Evolutionary conservation across 192 early-diverging fungal genomes (phyloP).

Genomic region (Coemansia aciculifera): DNA sequence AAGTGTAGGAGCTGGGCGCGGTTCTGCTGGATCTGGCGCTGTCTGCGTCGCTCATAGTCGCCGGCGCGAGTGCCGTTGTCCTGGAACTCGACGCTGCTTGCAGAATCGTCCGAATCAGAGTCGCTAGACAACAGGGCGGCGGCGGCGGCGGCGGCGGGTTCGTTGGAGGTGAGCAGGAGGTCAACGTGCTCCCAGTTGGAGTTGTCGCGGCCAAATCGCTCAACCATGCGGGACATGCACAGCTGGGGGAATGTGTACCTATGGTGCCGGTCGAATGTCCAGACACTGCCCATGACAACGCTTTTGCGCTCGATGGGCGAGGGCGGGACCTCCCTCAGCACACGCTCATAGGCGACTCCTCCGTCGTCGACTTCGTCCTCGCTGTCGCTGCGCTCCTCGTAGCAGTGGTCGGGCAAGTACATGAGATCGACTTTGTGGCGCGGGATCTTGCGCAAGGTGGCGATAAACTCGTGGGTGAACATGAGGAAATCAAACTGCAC

Average conservation of each 20-base stretch:
- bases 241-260: slow-evolving; percentile 62
- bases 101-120: slow-evolving; percentile 12
- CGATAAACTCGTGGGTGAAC: slow-evolving; percentile 93
- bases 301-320: slow-evolving; percentile 79
- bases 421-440: slow-evolving; percentile 55
- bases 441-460: slow-evolving; percentile 73
- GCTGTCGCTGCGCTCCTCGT: slow-evolving; percentile 14
- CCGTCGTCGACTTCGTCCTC: too few species aligned
- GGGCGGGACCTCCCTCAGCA: slow-evolving; percentile 62
- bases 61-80: slow-evolving; percentile 38
- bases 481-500: slow-evolving; percentile 89
- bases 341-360: neutral
- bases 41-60: slow-evolving; percentile 51
- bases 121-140: neutral
- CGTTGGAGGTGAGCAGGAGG: slow-evolving; percentile 42
- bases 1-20: slow-evolving; percentile 51
- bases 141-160: neutral
- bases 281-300: slow-evolving; percentile 90
- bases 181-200: slow-evolving; percentile 78
- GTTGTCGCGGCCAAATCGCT: slow-evolving; percentile 83
- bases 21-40: slow-evolving; percentile 52
- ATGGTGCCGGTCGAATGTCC: slow-evolving; percentile 69
- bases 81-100: slow-evolving; percentile 17
- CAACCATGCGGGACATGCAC: slow-evolving; percentile 81
- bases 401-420: slow-evolving; percentile 36